Percentiles rank a stretch among this genome's conserved stretches.
Conservation (phyloP, 2,329 filamentous ascomycete genomes). For the Hypomyces perniciosus region DNA sequence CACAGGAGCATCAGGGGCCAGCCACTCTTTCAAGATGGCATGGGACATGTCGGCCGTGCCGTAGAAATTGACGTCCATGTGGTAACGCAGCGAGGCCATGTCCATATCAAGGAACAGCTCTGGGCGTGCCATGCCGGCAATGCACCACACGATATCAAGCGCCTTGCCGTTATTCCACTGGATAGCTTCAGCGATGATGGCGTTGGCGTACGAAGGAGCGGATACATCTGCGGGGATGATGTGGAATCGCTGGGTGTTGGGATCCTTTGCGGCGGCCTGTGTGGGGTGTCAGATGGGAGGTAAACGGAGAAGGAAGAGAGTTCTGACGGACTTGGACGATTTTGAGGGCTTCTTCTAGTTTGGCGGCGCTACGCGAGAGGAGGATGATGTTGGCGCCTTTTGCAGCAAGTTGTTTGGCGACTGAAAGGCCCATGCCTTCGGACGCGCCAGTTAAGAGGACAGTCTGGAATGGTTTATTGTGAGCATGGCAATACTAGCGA, state of each 20-base stretch:
- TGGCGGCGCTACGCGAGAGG: conserved; percentile 68
- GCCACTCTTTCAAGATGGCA: conserved; percentile 70
- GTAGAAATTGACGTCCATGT: conserved; percentile 94
- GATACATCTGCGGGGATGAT: conserved; percentile 80
- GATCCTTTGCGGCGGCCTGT: conserved; percentile 59
- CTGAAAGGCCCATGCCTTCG: conserved; percentile 80
- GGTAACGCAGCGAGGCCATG: conserved; percentile 58
- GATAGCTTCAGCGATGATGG: conserved; percentile 65
- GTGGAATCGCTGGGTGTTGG: conserved; percentile 68
- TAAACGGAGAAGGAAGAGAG: background rate
- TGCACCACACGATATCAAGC: conserved; percentile 87
- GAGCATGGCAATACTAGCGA: background rate
- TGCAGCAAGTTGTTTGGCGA: conserved; percentile 65
- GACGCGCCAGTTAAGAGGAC: conserved; percentile 86
- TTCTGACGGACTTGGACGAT: conserved; percentile 52
- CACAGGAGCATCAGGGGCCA: conserved; percentile 42
- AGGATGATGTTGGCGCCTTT: conserved; percentile 86
- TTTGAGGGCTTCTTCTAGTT: conserved; percentile 65
- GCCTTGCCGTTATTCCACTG: conserved; percentile 68
- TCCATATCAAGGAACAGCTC: conserved; percentile 72
- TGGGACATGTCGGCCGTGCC: conserved; percentile 81
- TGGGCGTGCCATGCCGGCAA: conserved; percentile 70
- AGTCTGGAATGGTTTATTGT: conserved; percentile 50
- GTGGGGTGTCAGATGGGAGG: background rate
- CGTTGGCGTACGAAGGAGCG: conserved; percentile 59